phyloP scores from a whole-genome alignment of 768 basidiomycete species.

The Trichaptum fuscoviolaceum region DNA sequence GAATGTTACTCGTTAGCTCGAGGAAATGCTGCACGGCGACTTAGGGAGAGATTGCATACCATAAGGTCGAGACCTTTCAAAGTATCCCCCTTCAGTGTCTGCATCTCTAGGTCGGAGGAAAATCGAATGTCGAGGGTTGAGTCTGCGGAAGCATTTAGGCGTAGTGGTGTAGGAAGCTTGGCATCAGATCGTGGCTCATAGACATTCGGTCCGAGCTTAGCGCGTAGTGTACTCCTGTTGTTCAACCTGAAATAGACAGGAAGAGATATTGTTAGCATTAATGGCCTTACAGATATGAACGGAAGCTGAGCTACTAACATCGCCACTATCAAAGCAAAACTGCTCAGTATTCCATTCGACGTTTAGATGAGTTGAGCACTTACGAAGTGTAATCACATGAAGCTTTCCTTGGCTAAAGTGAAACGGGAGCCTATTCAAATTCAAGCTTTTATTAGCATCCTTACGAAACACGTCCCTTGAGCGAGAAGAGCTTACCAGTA shows the following conservation, averaged over 20 bases:
- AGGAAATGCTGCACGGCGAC: background rate
- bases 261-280: background rate
- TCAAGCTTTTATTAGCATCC: background rate
- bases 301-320: background rate
- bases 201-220: background rate
- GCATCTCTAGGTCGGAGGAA: background rate
- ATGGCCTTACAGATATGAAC: background rate
- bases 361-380: background rate
- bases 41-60: background rate
- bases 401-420: background rate
- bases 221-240: background rate
- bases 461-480: background rate
- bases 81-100: background rate
- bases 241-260: background rate
- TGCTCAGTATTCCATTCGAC: background rate
- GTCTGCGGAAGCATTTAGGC: background rate
- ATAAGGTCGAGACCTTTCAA: background rate
- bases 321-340: background rate
- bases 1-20: background rate
- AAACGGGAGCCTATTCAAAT: background rate
- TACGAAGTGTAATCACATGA: background rate
- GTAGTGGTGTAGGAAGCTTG: background rate
- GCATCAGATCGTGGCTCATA: background rate
- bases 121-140: background rate
- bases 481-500: background rate